phyloP scores from a whole-genome alignment of 768 basidiomycete species.

The Amanita fuliginea region DNA sequence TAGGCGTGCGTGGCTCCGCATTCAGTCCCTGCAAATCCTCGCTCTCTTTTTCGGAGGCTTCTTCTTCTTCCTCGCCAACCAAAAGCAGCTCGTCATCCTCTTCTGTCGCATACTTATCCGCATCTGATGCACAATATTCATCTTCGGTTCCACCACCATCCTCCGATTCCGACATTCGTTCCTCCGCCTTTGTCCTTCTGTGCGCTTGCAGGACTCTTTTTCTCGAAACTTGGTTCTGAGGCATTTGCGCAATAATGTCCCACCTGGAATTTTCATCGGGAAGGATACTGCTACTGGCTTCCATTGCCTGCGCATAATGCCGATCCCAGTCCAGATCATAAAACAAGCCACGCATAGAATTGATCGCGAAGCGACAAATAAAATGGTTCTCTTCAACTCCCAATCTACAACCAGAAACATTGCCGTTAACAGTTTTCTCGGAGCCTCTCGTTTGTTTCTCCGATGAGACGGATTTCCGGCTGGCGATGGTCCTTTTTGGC shows the following conservation, averaged over 20 bases:
- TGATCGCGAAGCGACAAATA: constrained; percentile 48
- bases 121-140: constrained; percentile 12
- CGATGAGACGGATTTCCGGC: constrained; percentile 7
- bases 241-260: constrained; percentile 25
- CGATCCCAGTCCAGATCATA: constrained; percentile 50
- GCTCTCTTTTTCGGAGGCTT: constrained; percentile 19
- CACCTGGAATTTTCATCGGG: constrained; percentile 21
- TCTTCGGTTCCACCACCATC: constrained; percentile 13
- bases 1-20: constrained; percentile 35
- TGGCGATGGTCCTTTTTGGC: constrained; percentile 5
- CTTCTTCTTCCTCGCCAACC: constrained; percentile 11
- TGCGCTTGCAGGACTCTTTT: constrained; percentile 4
- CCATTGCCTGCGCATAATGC: constrained; percentile 31
- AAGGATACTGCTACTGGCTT: constrained; percentile 17
- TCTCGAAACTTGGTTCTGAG: background rate
- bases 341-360: constrained; percentile 48
- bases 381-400: constrained; percentile 17
- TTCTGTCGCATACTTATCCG: constrained; percentile 12
- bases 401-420: constrained; percentile 2
- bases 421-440: background rate
- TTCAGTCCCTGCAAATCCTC: constrained; percentile 9
- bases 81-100: constrained; percentile 13
- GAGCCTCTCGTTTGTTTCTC: background rate
- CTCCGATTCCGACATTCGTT: constrained; percentile 18
- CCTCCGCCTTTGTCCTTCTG: constrained; percentile 11